phyloP scores from a whole-genome alignment of 2,329 filamentous ascomycete genomes.

The Eurotiales sp. region DNA sequence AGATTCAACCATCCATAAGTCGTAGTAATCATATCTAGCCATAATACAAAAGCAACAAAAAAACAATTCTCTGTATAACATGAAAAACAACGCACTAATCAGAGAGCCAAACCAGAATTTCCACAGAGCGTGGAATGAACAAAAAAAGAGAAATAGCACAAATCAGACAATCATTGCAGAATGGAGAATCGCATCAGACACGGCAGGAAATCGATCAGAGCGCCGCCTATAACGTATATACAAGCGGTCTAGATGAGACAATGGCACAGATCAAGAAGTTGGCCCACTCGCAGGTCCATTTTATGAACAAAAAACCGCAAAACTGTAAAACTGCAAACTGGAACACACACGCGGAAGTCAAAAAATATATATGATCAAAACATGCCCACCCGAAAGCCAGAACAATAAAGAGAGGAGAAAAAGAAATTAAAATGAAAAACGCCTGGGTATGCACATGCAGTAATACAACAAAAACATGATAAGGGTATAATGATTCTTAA shows the following conservation, averaged over 20 bases:
- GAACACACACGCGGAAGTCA: neutral
- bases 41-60: slow-evolving; percentile 13
- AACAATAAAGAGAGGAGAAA: neutral
- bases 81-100: neutral
- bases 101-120: slow-evolving; percentile 8
- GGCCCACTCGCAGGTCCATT: neutral
- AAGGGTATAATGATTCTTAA: slow-evolving; percentile 15
- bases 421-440: slow-evolving; percentile 2
- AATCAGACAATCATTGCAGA: slow-evolving; percentile 18
- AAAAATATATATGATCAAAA: slow-evolving; percentile 12
- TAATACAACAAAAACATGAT: slow-evolving; percentile 12
- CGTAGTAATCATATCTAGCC: slow-evolving; percentile 19
- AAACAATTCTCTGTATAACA: slow-evolving; percentile 11
- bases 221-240: slow-evolving; percentile 15
- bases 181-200: slow-evolving; percentile 21
- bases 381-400: slow-evolving; percentile 12
- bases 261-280: neutral
- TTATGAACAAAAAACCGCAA: neutral
- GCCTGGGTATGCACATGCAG: slow-evolving; percentile 13
- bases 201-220: slow-evolving; percentile 16
- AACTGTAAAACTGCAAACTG: neutral
- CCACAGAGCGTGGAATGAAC: too few relatives aligned
- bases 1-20: slow-evolving; percentile 21
- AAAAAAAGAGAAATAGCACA: neutral
- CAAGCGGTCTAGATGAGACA: slow-evolving; percentile 23